A percentile compares a stretch with the other conserved stretches of the same genome.
These are phyloP conservation scores for Fusarium zealandicum DNA, from an alignment of 2,329 filamentous ascomycete genomes.

Conservation along the genomic window DNA sequence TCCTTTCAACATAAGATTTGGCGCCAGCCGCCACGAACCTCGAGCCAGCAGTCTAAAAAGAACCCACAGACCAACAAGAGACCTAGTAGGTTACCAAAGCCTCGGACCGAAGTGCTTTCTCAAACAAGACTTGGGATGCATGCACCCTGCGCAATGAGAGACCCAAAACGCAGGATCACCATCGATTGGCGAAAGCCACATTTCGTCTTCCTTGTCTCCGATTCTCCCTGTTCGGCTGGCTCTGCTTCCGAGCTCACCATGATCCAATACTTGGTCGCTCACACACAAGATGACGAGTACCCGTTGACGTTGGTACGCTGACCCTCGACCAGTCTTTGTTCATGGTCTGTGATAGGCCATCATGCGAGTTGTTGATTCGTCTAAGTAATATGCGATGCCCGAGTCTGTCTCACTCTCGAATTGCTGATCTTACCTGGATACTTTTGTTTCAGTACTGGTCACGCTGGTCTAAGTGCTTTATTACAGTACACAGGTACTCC, in stretches of 20 bases:
- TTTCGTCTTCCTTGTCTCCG: too few relatives aligned
- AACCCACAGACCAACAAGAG: conserved; percentile 9
- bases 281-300: too few relatives aligned
- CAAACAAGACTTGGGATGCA: conserved; percentile 6
- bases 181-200: too few relatives aligned
- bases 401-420: not conserved
- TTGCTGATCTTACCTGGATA: conserved; percentile 10
- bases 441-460: conserved; percentile 16
- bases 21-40: conserved; percentile 34
- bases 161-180: too few relatives aligned
- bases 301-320: too few relatives aligned
- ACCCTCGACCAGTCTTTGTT: too few relatives aligned
- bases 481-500: not conserved
- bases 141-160: conserved; percentile 6
- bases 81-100: conserved; percentile 23
- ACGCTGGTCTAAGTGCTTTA: conserved; percentile 5
- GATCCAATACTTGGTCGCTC: too few relatives aligned
- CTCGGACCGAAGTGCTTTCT: conserved; percentile 32
- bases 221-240: too few relatives aligned
- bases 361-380: too few relatives aligned
- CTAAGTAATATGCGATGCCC: too few relatives aligned
- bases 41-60: conserved; percentile 18
- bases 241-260: too few relatives aligned
- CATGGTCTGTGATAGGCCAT: too few relatives aligned
- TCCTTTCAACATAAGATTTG: conserved; percentile 32